These are phyloP conservation scores for Alternaria ventricosa DNA, from an alignment of 2,329 filamentous ascomycete species.

Conservation along the genomic window DNA sequence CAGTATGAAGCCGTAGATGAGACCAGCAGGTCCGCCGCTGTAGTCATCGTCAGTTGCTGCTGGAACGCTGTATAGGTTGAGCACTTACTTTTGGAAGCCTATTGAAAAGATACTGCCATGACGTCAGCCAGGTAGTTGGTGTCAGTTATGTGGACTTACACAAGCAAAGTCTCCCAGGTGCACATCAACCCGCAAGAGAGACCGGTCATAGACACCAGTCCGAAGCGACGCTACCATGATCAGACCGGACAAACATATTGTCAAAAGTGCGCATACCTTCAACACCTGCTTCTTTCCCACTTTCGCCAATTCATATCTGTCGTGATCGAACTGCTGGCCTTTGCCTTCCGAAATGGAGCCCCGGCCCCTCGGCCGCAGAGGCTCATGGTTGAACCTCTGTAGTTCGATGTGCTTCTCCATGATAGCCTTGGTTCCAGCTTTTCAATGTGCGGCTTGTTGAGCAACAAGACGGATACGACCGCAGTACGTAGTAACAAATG, in stretches of 20 bases:
- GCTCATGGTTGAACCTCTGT: slow-evolving; percentile 35
- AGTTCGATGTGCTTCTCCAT: slow-evolving; percentile 45
- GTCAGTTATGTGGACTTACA: slow-evolving; percentile 29
- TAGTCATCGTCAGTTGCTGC: slow-evolving; percentile 1
- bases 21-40: slow-evolving; percentile 46
- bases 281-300: slow-evolving; percentile 46
- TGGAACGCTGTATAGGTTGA: too few relatives aligned
- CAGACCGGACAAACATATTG: slow-evolving; percentile 2
- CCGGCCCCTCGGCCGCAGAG: slow-evolving; percentile 26
- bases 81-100: slow-evolving; percentile 45
- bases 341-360: slow-evolving; percentile 35
- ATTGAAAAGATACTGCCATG: slow-evolving; percentile 39
- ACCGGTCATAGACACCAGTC: slow-evolving; percentile 46
- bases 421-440: background rate
- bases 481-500: slow-evolving; percentile 10
- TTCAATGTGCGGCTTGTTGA: background rate
- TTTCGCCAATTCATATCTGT: slow-evolving; percentile 44
- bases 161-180: slow-evolving; percentile 48
- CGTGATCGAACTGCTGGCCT: slow-evolving; percentile 36
- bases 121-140: background rate
- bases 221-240: slow-evolving; percentile 44
- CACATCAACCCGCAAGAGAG: slow-evolving; percentile 48
- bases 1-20: slow-evolving; percentile 48
- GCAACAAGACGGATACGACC: background rate
- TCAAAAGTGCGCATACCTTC: slow-evolving; percentile 32